Base-by-base conservation (phyloP, 371 early-diverging fungal species). In the Syncephalastrum sp. region DNA sequence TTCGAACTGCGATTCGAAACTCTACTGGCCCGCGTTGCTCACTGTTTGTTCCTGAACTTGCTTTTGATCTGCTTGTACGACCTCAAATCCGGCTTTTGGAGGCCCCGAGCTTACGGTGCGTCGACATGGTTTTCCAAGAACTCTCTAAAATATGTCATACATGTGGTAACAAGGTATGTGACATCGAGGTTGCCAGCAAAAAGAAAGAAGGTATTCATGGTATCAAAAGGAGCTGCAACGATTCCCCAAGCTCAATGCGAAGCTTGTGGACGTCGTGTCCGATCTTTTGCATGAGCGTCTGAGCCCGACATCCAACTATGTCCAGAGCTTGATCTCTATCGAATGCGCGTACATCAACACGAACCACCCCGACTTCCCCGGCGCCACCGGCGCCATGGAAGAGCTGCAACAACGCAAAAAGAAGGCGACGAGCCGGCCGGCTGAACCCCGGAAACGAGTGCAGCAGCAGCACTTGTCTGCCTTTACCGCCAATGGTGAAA, bases 291-390 rank as follows among this genome's bases (percentile, higher is more conserved):
- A 89, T 43, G 92, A 93, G 70, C 81, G 91, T 47, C 62, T 90
- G 3, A 76, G 75, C 4, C 87, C 91, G 42, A 87, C 95, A 0
- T 72, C 86, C 0, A 64, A 67, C 5, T 91, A 89, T 62, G 90
- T 96, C 3, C 85, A 89, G 60, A 87, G 89, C 57, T 70, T 95
- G 75, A 87, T 96, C 51, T 76, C 85, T 49, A 90, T 94, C 60
- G 89, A 96, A 71, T 82, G 89, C 49, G 85, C 92, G 2, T 96
- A 95, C 67, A 93, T 96, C 67, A 94, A 93, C 64, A 94, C 94
- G 53, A 92, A 90, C 66, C 94, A 95, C 68, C 94, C 94, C 5
- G 94, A 95, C 64, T 95, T 95, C 67, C 87, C 89, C 48, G 89
- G 91, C 48, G 91, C 84, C 0, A 84, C 85, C 2, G 89, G 87